Conservation (phyloP, 306 rosid species). For the Purshia tridentata region DNA sequence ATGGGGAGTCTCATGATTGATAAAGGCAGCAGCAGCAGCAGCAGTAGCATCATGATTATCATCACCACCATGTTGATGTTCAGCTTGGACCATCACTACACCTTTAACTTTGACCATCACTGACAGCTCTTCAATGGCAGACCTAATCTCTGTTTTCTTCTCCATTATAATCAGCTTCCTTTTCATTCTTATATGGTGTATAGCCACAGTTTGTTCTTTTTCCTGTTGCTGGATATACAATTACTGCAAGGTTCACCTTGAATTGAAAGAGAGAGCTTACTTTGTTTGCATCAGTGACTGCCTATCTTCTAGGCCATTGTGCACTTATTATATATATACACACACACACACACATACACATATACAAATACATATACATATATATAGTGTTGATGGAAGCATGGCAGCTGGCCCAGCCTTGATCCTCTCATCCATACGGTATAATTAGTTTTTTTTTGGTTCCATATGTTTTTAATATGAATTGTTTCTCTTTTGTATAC, state of each 20-base stretch:
- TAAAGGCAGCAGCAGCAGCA: background rate
- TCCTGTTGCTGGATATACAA: too few relatives aligned
- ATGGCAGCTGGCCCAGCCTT: background rate
- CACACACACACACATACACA: too few relatives aligned
- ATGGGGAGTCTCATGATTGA: conserved; percentile 24
- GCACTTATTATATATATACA: too few relatives aligned
- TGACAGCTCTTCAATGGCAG: conserved; percentile 69
- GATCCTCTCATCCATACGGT: background rate
- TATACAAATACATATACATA: too few relatives aligned
- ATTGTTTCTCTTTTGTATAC: background rate
- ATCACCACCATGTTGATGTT: conserved; percentile 25
- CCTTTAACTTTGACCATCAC: conserved; percentile 37
- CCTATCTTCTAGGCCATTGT: background rate
- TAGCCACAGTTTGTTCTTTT: too few relatives aligned
- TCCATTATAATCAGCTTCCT: conserved; percentile 11
- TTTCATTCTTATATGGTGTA: background rate
- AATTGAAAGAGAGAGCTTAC: background rate
- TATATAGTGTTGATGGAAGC: background rate
- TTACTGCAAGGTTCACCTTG: background rate
- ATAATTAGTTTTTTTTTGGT: background rate
- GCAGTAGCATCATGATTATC: background rate
- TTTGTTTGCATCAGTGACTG: too few relatives aligned
- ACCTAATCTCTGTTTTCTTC: conserved; percentile 51
- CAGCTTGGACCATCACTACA: conserved; percentile 25
- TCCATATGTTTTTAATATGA: background rate